Percentiles rank a stretch among this genome's conserved stretches.
These are phyloP conservation scores for Cytospora chrysosperma DNA, from an alignment of 2,329 filamentous ascomycete species.

Conservation along the genomic window DNA sequence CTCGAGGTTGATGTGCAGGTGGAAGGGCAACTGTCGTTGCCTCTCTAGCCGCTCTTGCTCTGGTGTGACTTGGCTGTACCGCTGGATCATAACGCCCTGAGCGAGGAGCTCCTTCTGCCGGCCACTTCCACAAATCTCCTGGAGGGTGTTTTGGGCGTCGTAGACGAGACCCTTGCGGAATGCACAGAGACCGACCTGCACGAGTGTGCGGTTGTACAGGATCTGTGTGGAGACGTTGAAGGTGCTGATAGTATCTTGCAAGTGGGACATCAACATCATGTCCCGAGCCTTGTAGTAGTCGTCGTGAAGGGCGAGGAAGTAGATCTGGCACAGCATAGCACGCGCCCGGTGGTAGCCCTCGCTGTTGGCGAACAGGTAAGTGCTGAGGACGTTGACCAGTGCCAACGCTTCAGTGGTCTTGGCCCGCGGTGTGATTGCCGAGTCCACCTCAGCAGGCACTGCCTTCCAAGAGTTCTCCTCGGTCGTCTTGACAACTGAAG, in stretches of 20 bases:
- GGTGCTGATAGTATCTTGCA: constrained; percentile 94
- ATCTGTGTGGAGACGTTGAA: constrained; percentile 98
- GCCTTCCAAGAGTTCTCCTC: constrained; percentile 93
- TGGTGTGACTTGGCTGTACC: constrained; percentile 92
- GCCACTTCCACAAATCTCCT: constrained; percentile 97
- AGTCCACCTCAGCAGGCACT: constrained; percentile 69
- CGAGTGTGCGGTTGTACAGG: constrained; percentile 95
- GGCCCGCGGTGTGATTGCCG: constrained; percentile 73
- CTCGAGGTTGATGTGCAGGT: constrained; percentile 99
- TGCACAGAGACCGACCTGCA: constrained; percentile 96
- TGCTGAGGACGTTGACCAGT: constrained; percentile 85
- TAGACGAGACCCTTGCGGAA: constrained; percentile 97
- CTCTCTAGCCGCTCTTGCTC: constrained; percentile 97
- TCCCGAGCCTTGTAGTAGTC: constrained; percentile 97
- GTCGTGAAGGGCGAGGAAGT: constrained; percentile 96
- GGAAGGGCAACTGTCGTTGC: constrained; percentile 96
- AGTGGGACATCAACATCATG: constrained; percentile 99
- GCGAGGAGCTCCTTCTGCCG: constrained; percentile 97
- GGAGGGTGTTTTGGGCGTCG: constrained; percentile 94
- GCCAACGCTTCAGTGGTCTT: constrained; percentile 66
- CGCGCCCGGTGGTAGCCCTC: constrained; percentile 94
- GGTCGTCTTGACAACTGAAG: constrained; percentile 87
- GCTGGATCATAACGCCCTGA: constrained; percentile 97
- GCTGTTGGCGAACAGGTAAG: constrained; percentile 90
- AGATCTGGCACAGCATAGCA: constrained; percentile 97